phyloP scores from a whole-genome alignment of 345 rosid species.

The Aethionema arabicum region DNA sequence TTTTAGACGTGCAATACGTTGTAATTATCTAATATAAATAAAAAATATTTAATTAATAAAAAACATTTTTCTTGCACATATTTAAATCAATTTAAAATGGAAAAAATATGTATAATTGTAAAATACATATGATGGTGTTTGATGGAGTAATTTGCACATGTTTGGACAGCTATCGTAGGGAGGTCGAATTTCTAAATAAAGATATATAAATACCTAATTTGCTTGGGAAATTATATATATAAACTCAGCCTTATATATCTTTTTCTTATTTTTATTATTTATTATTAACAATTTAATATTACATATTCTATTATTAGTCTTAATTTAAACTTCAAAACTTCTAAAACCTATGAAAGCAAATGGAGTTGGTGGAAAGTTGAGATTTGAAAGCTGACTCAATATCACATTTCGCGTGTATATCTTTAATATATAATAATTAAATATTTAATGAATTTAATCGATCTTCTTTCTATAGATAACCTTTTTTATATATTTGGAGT shows the following conservation, averaged over 20 bases:
- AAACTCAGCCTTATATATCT: neutral
- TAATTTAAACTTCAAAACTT: neutral
- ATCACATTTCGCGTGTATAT: too few relatives aligned
- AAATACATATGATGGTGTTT: neutral
- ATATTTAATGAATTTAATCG: too few relatives aligned
- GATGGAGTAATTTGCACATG: conserved; percentile 23
- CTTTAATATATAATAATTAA: too few relatives aligned
- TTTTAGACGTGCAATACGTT: too few relatives aligned
- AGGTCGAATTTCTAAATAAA: conserved; percentile 28
- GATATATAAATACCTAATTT: conserved; percentile 21
- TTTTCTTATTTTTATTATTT: neutral
- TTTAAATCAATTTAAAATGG: too few relatives aligned
- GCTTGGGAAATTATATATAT: conserved; percentile 12
- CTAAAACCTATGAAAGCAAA: neutral
- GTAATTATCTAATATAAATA: too few relatives aligned
- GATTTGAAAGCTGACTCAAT: conserved; percentile 9
- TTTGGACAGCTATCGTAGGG: conserved; percentile 39
- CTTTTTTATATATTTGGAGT: too few relatives aligned
- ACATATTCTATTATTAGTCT: too few relatives aligned
- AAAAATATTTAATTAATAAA: too few relatives aligned
- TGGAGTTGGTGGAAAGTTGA: conserved; percentile 24
- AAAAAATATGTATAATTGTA: neutral
- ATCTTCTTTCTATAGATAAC: too few relatives aligned
- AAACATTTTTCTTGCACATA: neutral
- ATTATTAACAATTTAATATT: neutral